phyloP scores from a whole-genome alignment of 2,329 filamentous ascomycete genomes.

The Endothia cerciana region DNA sequence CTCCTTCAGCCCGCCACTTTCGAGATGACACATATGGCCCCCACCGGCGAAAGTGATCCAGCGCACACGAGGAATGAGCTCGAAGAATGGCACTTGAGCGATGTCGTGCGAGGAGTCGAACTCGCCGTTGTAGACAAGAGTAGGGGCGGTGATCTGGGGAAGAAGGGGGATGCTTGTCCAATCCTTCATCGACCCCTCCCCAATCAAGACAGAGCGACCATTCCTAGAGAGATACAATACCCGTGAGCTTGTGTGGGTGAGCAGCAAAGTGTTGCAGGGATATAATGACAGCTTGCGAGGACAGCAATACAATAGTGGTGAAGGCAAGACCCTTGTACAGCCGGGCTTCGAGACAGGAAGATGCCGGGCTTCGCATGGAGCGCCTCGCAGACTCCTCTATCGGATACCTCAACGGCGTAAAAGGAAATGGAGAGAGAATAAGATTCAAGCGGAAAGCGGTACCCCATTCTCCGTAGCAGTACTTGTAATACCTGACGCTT shows the following conservation, averaged over 20 bases:
- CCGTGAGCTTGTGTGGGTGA: background rate
- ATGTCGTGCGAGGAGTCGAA: constrained; percentile 35
- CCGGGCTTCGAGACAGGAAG: background rate
- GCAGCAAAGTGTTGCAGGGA: background rate
- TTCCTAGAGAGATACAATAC: background rate
- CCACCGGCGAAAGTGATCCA: constrained; percentile 2
- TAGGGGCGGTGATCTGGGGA: constrained; percentile 31
- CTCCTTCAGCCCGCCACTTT: constrained; percentile 5
- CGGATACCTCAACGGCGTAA: too few relatives aligned
- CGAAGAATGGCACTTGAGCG: constrained; percentile 11
- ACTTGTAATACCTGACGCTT: too few relatives aligned
- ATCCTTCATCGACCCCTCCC: background rate
- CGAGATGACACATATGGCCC: constrained; percentile 15
- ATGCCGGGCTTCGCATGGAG: background rate
- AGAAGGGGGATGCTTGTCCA: constrained; percentile 33
- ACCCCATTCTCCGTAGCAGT: background rate
- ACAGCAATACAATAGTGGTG: background rate
- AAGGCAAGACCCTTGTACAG: background rate
- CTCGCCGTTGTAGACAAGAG: constrained; percentile 35
- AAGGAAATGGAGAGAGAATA: background rate
- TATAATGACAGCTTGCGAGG: background rate
- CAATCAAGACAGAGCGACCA: background rate
- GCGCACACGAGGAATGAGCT: background rate
- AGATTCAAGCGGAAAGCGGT: background rate
- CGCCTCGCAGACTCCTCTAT: background rate